Percentiles rank a stretch among this genome's conserved stretches.
These are phyloP conservation scores for Aspergillus ochraceoroseus DNA, from an alignment of 2,329 filamentous ascomycete genomes.

Conservation along the genomic window DNA sequence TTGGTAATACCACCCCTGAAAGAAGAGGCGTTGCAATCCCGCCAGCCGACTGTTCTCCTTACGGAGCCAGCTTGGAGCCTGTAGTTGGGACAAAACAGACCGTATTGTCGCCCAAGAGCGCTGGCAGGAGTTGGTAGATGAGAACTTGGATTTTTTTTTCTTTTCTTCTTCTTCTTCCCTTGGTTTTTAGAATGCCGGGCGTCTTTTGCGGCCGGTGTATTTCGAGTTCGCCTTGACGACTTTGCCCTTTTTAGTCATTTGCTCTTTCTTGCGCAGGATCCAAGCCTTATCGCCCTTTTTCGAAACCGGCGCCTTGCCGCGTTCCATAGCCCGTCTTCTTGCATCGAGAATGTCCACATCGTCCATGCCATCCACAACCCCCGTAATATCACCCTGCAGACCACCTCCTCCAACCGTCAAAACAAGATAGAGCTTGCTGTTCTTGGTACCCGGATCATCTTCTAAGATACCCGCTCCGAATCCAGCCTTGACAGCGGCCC, in stretches of 20 bases:
- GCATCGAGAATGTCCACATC: constrained; percentile 76
- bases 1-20: too few relatives aligned
- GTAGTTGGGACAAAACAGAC: too few relatives aligned
- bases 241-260: constrained; percentile 92
- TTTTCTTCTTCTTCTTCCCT: too few relatives aligned
- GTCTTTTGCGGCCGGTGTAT: constrained; percentile 86
- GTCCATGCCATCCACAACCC: constrained; percentile 83
- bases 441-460: constrained; percentile 95
- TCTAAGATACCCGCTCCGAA: constrained; percentile 93
- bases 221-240: constrained; percentile 88
- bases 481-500: constrained; percentile 84
- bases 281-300: constrained; percentile 50
- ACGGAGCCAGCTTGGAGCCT: too few relatives aligned
- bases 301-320: constrained; percentile 40
- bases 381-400: constrained; percentile 69
- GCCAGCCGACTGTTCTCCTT: too few relatives aligned
- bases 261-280: constrained; percentile 65
- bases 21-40: too few relatives aligned
- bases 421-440: constrained; percentile 91
- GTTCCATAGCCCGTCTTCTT: constrained; percentile 48
- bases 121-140: neutral
- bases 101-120: too few relatives aligned
- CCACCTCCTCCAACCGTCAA: constrained; percentile 77
- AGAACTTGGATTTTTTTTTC: neutral
- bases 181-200: constrained; percentile 68